Conservation (phyloP, 352 stramenopile species). For the Pythium scleroteichum region DNA sequence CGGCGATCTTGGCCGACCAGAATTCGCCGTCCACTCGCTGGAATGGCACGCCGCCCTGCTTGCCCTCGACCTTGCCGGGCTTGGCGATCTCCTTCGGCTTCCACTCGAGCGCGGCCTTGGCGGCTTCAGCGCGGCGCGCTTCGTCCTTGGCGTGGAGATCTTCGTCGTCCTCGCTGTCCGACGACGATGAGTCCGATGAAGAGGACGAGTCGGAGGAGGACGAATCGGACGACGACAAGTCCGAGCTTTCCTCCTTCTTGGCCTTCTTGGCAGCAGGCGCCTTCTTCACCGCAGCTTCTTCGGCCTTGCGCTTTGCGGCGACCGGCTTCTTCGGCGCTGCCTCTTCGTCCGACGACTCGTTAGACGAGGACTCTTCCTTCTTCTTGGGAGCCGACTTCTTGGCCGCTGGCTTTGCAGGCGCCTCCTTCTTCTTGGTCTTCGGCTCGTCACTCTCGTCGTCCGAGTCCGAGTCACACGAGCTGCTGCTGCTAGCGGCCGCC, state of each 20-base stretch:
- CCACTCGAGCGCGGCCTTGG: conserved; percentile 90
- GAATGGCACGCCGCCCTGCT: conserved; percentile 94
- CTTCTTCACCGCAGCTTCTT: conserved; percentile 6
- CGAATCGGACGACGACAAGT: conserved; percentile 34
- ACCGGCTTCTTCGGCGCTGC: conserved; percentile 23
- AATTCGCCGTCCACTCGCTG: conserved; percentile 96
- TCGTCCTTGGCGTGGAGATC: conserved; percentile 77
- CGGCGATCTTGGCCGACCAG: conserved; percentile 91
- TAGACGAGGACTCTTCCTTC: conserved; percentile 33
- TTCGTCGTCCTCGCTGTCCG: conserved; percentile 53
- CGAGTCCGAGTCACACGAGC: conserved; percentile 51
- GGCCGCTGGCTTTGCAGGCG: conserved; percentile 7
- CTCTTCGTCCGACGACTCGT: conserved; percentile 27
- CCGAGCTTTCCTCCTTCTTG: conserved; percentile 38
- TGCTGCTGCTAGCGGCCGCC: conserved; percentile 24
- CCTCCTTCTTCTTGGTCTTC: conserved; percentile 34
- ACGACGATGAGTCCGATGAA: conserved; percentile 31
- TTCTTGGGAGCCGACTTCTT: conserved; percentile 37
- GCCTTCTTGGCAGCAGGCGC: conserved; percentile 22
- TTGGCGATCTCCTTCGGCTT: conserved; percentile 89
- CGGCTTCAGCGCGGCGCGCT: conserved; percentile 64
- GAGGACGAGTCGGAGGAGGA: conserved; percentile 55
- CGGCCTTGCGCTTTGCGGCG: conserved; percentile 28
- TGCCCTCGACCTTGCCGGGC: conserved; percentile 49
- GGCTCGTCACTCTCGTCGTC: conserved; percentile 54